phyloP scores from a whole-genome alignment of 176 grass and related monocot genomes.

The Triticum turgidum region DNA sequence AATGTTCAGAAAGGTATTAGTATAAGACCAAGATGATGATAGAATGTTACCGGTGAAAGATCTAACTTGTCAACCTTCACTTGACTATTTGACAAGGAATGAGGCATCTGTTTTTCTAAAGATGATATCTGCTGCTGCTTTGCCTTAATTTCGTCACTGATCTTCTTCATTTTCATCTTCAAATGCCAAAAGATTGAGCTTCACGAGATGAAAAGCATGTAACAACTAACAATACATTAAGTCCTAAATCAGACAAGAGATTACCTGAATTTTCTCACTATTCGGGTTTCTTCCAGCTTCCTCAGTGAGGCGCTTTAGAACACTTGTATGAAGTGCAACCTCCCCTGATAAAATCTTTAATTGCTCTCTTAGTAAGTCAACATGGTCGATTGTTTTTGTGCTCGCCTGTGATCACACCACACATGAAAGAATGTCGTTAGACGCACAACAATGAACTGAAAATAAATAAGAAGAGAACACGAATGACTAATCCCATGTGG shows the following conservation, averaged over 20 bases:
- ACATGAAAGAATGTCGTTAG: constrained; percentile 28
- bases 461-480: constrained; percentile 16
- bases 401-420: constrained; percentile 55
- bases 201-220: constrained; percentile 30
- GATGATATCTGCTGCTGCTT: constrained; percentile 86
- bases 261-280: constrained; percentile 87
- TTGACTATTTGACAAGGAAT: constrained; percentile 65
- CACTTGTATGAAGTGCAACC: constrained; percentile 89
- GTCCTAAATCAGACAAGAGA: constrained; percentile 15
- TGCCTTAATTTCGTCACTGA: constrained; percentile 69
- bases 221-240: constrained; percentile 33
- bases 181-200: constrained; percentile 35
- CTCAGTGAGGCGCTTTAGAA: constrained; percentile 77
- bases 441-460: background rate
- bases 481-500: background rate
- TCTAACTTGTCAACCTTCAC: constrained; percentile 60
- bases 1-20: constrained; percentile 6
- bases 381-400: constrained; percentile 87
- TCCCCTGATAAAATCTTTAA: constrained; percentile 96
- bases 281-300: constrained; percentile 73
- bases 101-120: constrained; percentile 80
- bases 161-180: constrained; percentile 95
- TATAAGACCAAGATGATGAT: constrained; percentile 19
- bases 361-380: constrained; percentile 93
- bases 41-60: constrained; percentile 65